Percentiles rank a stretch among this genome's conserved stretches.
Evolutionary conservation across 805 yeast genomes (phyloP).

Genomic region (Millerago galiae): DNA sequence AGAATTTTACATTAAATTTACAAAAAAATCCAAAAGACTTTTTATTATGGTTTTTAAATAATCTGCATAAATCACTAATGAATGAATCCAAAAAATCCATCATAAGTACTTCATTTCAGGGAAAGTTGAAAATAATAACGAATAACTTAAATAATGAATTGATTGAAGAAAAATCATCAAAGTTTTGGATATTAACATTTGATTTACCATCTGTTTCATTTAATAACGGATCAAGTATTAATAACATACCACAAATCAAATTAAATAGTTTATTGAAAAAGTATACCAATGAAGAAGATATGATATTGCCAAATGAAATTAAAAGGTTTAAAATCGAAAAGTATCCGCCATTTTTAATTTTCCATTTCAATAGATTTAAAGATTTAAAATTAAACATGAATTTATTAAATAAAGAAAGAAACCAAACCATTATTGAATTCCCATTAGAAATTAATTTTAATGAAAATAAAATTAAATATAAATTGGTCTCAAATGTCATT

Average conservation of each 20-base stretch:
- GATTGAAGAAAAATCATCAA: constrained; percentile 16
- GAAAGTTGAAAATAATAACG: constrained; percentile 36
- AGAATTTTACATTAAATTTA: constrained; percentile 32
- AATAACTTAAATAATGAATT: too few relatives aligned
- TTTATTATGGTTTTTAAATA: constrained; percentile 53
- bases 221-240: constrained; percentile 37
- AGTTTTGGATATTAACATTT: constrained; percentile 52
- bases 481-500: constrained; percentile 43
- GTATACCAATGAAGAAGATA: constrained; percentile 29
- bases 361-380: constrained; percentile 52
- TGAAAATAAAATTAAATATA: constrained; percentile 27
- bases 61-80: constrained; percentile 28
- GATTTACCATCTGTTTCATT: constrained; percentile 54
- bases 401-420: constrained; percentile 35
- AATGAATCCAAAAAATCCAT: constrained; percentile 17
- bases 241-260: constrained; percentile 47
- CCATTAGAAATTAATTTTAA: constrained; percentile 32
- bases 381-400: constrained; percentile 28
- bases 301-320: constrained; percentile 30
- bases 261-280: constrained; percentile 38
- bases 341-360: constrained; percentile 47
- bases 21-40: constrained; percentile 51
- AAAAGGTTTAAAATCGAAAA: constrained; percentile 32
- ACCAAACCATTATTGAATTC: constrained; percentile 60
- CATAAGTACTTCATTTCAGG: constrained; percentile 42